Evolutionary conservation across 192 early-diverging fungal genomes (phyloP).

Genomic region (Umbelopsis isabellina): DNA sequence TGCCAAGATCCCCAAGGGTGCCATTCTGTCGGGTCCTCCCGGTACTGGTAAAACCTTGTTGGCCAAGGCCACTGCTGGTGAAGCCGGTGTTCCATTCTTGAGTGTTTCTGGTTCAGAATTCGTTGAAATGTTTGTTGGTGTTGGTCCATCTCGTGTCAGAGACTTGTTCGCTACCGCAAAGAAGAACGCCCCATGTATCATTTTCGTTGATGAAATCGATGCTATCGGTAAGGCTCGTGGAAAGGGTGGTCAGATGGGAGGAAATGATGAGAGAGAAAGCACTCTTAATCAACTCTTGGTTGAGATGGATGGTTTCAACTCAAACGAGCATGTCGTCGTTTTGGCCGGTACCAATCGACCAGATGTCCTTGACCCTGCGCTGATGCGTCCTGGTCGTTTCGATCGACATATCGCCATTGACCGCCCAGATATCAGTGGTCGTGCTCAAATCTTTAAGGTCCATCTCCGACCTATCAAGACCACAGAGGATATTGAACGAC

Average conservation of each 20-base stretch:
- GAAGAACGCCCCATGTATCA: conserved; percentile 95
- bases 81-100: conserved; percentile 95
- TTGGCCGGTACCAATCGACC: conserved; percentile 96
- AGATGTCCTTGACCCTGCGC: conserved; percentile 92
- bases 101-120: conserved; percentile 98
- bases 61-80: conserved; percentile 98
- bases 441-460: conserved; percentile 92
- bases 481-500: conserved; percentile 74
- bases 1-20: conserved; percentile 98
- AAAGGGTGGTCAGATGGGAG: conserved; percentile 62
- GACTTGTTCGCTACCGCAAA: conserved; percentile 96
- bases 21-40: conserved; percentile 86
- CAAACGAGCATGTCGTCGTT: conserved; percentile 89
- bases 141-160: conserved; percentile 87
- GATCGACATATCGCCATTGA: conserved; percentile 97
- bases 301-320: conserved; percentile 94
- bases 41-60: conserved; percentile 97
- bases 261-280: conserved; percentile 96
- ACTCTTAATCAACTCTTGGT: conserved; percentile 84
- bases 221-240: conserved; percentile 97
- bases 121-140: conserved; percentile 99
- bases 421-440: conserved; percentile 92
- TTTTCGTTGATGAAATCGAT: conserved; percentile 99
- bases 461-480: conserved; percentile 90
- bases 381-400: conserved; percentile 95